Evolutionary conservation across 2,329 filamentous ascomycete genomes (phyloP).

Genomic region (Alternaria rosae): DNA sequence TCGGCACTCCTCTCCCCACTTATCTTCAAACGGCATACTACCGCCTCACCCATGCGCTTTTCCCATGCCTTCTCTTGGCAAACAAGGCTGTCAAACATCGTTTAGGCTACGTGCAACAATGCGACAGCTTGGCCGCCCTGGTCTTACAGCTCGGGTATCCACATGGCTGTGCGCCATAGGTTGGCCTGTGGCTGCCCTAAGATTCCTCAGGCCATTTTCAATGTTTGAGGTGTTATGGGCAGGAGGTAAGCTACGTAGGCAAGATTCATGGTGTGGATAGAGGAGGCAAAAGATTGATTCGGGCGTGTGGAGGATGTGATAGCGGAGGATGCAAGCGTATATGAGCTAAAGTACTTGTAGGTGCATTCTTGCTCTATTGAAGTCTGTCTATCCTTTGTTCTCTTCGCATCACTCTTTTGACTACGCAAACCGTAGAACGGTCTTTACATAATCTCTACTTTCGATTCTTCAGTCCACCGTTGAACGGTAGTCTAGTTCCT

Average conservation of each 20-base stretch:
- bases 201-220: slow-evolving; percentile 6
- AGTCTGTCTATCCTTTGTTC: slow-evolving; percentile 10
- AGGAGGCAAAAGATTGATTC: slow-evolving; percentile 2
- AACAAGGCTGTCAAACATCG: slow-evolving; percentile 26
- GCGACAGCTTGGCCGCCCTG: slow-evolving; percentile 25
- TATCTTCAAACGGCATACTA: slow-evolving; percentile 33
- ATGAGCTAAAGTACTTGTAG: neutral
- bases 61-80: slow-evolving; percentile 9
- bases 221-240: slow-evolving; percentile 6
- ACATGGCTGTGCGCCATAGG: slow-evolving; percentile 20
- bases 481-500: slow-evolving; percentile 30
- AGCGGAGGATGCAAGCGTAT: slow-evolving; percentile 5
- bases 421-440: slow-evolving; percentile 35
- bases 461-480: slow-evolving; percentile 20
- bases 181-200: slow-evolving; percentile 19
- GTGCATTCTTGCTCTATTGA: neutral
- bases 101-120: slow-evolving; percentile 7
- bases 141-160: slow-evolving; percentile 19
- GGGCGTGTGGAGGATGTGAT: neutral
- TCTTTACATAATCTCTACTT: slow-evolving; percentile 28
- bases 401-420: slow-evolving; percentile 23
- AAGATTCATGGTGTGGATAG: slow-evolving; percentile 7
- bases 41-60: slow-evolving; percentile 14
- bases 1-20: slow-evolving; percentile 31
- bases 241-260: slow-evolving; percentile 1